Conservation (phyloP, 495 filamentous ascomycete genomes). For the Aspergillus cavernicola region DNA sequence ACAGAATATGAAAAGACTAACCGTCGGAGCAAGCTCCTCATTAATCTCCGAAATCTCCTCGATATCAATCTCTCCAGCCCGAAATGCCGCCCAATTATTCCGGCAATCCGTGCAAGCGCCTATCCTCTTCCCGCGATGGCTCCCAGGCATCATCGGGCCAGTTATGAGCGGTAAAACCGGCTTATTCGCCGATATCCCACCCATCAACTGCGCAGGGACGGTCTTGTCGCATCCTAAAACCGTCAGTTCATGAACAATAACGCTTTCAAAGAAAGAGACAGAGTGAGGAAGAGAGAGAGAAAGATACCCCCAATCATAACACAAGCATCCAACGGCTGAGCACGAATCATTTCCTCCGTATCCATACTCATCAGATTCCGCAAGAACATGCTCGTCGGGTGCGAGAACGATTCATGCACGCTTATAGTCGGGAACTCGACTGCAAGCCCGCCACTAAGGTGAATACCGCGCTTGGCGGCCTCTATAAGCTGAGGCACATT, state of each 20-base stretch:
- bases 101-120: constrained; percentile 67
- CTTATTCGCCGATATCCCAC: constrained; percentile 66
- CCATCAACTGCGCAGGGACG: constrained; percentile 65
- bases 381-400: constrained; percentile 66
- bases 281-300: too few species aligned
- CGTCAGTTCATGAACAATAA: background rate
- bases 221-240: constrained; percentile 62
- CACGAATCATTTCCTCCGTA: constrained; percentile 66
- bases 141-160: constrained; percentile 66
- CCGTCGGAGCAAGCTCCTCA: constrained; percentile 63
- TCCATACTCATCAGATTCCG: constrained; percentile 71
- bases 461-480: constrained; percentile 59
- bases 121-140: constrained; percentile 52
- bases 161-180: constrained; percentile 60
- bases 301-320: constrained; percentile 60
- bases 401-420: constrained; percentile 58
- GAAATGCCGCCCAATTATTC: constrained; percentile 63
- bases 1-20: constrained; percentile 24
- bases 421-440: constrained; percentile 67
- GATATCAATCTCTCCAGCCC: constrained; percentile 57
- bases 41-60: constrained; percentile 65
- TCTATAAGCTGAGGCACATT: constrained; percentile 66
- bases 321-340: constrained; percentile 61
- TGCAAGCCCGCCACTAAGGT: constrained; percentile 56
- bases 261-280: background rate